These are phyloP conservation scores for Pelargonium myrrhifolium DNA, from an alignment of 441 rosid genomes.

Conservation along the genomic window DNA sequence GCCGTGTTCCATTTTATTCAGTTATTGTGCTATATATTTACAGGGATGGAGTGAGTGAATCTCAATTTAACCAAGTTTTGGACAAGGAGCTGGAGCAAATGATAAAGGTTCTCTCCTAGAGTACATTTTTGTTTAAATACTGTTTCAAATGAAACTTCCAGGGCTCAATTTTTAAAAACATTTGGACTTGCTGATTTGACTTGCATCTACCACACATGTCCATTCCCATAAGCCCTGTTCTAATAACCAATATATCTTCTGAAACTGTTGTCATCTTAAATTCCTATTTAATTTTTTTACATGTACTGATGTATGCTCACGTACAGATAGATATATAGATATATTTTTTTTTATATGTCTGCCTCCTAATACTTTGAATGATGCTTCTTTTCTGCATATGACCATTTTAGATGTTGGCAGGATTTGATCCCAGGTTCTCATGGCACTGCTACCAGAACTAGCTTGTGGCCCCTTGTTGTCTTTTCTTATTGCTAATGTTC, in stretches of 20 bases:
- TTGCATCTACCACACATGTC: background rate
- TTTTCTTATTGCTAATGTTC: background rate
- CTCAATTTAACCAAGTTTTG: constrained; percentile 84
- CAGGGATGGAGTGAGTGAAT: constrained; percentile 90
- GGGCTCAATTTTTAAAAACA: background rate
- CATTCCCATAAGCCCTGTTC: background rate
- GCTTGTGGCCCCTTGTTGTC: background rate
- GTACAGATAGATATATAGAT: background rate
- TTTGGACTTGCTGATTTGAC: constrained; percentile 8
- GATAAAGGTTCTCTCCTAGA: constrained; percentile 40
- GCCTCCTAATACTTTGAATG: background rate
- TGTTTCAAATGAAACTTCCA: background rate
- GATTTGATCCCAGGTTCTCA: background rate
- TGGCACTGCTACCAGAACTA: background rate
- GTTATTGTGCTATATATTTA: constrained; percentile 12
- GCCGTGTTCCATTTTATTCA: constrained; percentile 1
- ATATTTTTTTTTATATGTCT: background rate
- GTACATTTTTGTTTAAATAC: background rate
- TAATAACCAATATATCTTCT: constrained; percentile 1
- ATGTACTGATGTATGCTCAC: too few species aligned
- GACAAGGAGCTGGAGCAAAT: constrained; percentile 81
- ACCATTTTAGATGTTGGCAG: background rate
- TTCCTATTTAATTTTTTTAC: background rate
- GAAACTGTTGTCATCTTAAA: constrained; percentile 3
- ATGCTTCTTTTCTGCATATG: background rate